phyloP scores from a whole-genome alignment of 208 protist species.

The Tritrichomonas foetus region DNA sequence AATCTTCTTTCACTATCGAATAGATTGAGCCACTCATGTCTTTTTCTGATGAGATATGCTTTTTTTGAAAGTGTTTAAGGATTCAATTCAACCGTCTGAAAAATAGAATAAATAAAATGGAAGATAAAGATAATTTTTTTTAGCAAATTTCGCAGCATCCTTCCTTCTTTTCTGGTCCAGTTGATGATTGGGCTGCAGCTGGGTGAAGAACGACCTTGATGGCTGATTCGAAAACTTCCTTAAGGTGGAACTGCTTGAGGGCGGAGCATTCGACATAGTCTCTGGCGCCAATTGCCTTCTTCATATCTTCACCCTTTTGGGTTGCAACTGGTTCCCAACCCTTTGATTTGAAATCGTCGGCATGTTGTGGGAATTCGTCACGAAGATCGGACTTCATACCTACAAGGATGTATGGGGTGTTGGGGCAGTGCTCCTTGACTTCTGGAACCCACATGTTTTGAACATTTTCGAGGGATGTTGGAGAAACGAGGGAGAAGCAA shows the following conservation, averaged over 20 bases:
- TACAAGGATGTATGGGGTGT: conserved; percentile 11
- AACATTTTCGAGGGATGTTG: not conserved
- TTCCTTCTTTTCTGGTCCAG: not conserved
- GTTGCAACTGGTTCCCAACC: not conserved
- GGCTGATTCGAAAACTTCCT: not conserved
- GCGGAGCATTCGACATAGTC: not conserved
- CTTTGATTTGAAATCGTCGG: not conserved
- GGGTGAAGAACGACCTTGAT: not conserved
- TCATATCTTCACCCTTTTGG: not conserved
- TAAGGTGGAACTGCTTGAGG: not conserved
- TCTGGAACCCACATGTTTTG: conserved; percentile 15
- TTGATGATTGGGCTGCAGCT: not conserved
- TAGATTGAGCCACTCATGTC: too few species aligned
- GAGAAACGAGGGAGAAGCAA: not conserved
- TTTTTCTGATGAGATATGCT: too few species aligned
- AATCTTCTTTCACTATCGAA: too few species aligned
- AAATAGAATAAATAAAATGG: too few species aligned
- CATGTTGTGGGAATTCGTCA: not conserved
- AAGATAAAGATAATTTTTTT: too few species aligned
- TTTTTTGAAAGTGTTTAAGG: too few species aligned
- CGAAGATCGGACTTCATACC: conserved; percentile 19
- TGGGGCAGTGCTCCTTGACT: not conserved
- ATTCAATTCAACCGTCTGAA: too few species aligned
- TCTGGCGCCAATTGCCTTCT: not conserved
- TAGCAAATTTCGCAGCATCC: not conserved